Evolutionary conservation across 805 yeast species (phyloP).

Genomic region (Myxozyma mucilagina): DNA sequence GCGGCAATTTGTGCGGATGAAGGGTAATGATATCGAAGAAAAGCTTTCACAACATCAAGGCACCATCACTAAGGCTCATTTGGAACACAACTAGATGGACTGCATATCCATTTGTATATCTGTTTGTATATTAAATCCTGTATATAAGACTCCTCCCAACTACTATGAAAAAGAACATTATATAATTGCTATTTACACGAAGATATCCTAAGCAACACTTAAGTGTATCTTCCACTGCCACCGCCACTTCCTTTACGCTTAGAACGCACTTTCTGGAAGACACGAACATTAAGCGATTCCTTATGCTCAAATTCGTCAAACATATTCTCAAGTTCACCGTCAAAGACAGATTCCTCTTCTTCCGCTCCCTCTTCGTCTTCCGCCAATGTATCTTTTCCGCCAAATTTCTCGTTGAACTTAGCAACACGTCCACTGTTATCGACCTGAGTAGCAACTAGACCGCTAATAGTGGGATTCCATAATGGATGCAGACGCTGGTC

Average conservation of each 20-base stretch:
- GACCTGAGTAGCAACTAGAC: constrained; percentile 19
- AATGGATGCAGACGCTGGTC: constrained; percentile 85
- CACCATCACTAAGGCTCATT: neutral
- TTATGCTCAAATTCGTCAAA: constrained; percentile 20
- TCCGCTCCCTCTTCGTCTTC: constrained; percentile 1
- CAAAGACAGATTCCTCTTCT: constrained; percentile 8
- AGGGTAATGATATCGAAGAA: neutral
- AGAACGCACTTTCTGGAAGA: neutral
- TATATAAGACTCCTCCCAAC: neutral
- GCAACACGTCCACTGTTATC: constrained; percentile 28
- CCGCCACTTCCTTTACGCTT: constrained; percentile 2
- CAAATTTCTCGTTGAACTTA: constrained; percentile 20
- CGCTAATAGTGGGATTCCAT: constrained; percentile 71
- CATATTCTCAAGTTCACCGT: constrained; percentile 17
- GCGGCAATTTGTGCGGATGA: constrained; percentile 12
- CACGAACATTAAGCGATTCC: constrained; percentile 16
- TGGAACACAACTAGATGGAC: neutral
- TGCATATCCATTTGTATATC: neutral
- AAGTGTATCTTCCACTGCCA: neutral
- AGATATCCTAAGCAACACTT: neutral
- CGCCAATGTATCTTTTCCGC: neutral
- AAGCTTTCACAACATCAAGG: neutral
- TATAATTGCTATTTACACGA: neutral
- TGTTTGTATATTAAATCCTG: constrained; percentile 2
- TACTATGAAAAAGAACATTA: neutral